phyloP scores from a whole-genome alignment of 768 basidiomycete genomes.

The Kwoniella newhampshirensis region DNA sequence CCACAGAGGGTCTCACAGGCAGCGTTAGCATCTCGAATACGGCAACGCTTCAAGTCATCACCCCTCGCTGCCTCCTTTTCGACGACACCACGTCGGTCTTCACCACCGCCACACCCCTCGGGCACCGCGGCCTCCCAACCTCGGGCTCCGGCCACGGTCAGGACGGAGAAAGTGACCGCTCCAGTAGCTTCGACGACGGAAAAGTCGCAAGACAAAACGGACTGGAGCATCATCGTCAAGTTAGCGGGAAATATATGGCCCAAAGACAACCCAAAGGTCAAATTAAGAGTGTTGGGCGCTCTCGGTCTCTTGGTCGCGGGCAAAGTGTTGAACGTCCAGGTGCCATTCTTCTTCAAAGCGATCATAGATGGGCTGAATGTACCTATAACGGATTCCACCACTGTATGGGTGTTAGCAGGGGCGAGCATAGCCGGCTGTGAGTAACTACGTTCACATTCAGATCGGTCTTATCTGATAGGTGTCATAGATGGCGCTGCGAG shows the following conservation, averaged over 20 bases:
- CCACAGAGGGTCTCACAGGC: background rate
- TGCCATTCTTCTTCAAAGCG: constrained; percentile 91
- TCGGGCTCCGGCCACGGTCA: background rate
- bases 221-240: constrained; percentile 81
- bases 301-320: constrained; percentile 75
- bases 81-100: constrained; percentile 13
- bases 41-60: background rate
- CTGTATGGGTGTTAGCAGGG: constrained; percentile 91
- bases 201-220: constrained; percentile 56
- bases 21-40: background rate
- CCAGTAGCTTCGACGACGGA: constrained; percentile 7
- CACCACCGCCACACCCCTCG: constrained; percentile 10
- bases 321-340: constrained; percentile 97
- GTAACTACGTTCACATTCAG: constrained; percentile 49
- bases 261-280: constrained; percentile 67
- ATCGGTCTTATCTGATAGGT: constrained; percentile 6
- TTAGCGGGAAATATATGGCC: constrained; percentile 94
- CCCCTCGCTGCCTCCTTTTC: constrained; percentile 4
- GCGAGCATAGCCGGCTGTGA: constrained; percentile 84
- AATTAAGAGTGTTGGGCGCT: constrained; percentile 77
- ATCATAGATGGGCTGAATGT: constrained; percentile 89
- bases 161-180: background rate
- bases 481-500: constrained; percentile 80
- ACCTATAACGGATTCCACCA: constrained; percentile 68
- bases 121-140: background rate